Percentiles rank a stretch among this genome's conserved stretches.
Evolutionary conservation across 352 stramenopile genomes (phyloP).

Genomic region (Phytophthora aleatoria): DNA sequence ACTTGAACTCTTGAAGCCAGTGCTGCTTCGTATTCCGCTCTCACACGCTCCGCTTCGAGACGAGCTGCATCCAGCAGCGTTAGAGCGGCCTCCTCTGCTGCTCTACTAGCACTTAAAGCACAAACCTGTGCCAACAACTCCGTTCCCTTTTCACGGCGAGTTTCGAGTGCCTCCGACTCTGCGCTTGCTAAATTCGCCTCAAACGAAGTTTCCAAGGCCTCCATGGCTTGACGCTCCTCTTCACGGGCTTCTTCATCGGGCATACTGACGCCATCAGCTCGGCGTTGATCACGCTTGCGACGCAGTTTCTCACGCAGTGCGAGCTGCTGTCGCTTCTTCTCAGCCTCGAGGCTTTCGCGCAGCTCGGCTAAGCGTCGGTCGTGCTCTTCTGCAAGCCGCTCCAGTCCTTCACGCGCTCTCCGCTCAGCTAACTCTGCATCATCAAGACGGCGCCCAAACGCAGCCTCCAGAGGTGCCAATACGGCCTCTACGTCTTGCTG

Average conservation of each 20-base stretch:
- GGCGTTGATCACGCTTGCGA: constrained; percentile 28
- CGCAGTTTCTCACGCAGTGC: constrained; percentile 34
- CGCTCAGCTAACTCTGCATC: constrained; percentile 26
- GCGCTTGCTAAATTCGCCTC: constrained; percentile 16
- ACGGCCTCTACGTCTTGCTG: constrained; percentile 22
- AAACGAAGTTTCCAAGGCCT: constrained; percentile 23
- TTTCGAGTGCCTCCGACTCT: constrained; percentile 17
- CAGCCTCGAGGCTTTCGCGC: constrained; percentile 11
- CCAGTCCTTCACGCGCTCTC: constrained; percentile 37
- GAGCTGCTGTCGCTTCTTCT: constrained; percentile 36
- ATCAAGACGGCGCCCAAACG: constrained; percentile 12
- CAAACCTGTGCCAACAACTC: constrained; percentile 24
- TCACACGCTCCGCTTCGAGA: constrained; percentile 35
- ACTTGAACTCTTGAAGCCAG: constrained; percentile 17
- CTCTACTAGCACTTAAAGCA: constrained; percentile 17
- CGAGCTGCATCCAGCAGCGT: constrained; percentile 23
- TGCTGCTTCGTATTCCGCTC: constrained; percentile 29
- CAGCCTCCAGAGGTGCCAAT: constrained; percentile 24
- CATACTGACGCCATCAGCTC: background rate
- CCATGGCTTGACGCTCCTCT: constrained; percentile 16
- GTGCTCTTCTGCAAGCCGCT: constrained; percentile 32
- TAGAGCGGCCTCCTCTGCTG: constrained; percentile 24
- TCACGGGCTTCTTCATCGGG: constrained; percentile 10
- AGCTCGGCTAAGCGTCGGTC: constrained; percentile 28
- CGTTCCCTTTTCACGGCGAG: constrained; percentile 20